These are phyloP conservation scores for Aspergillus hancockii DNA, from an alignment of 495 filamentous ascomycete genomes.

Conservation along the genomic window DNA sequence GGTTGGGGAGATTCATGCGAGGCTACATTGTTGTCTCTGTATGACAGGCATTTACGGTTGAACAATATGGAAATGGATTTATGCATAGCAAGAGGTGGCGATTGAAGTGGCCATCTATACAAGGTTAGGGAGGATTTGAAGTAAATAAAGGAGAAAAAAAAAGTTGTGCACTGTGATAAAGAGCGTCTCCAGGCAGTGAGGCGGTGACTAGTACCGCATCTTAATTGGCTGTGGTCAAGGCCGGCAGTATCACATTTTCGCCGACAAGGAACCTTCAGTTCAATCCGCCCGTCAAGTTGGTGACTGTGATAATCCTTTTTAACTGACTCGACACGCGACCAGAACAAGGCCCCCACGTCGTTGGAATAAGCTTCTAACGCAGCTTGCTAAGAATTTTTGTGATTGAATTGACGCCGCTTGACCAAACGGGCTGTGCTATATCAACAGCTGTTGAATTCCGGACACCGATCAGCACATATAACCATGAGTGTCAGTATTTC, in stretches of 20 bases:
- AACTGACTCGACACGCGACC: slow-evolving; percentile 17
- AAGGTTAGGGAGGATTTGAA: no score
- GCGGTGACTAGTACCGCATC: background rate
- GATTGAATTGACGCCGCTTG: background rate
- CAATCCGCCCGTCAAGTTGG: slow-evolving; percentile 16
- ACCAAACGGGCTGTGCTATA: background rate
- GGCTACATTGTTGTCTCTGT: background rate
- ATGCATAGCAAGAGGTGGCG: no score
- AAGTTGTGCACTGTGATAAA: no score
- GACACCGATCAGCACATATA: slow-evolving; percentile 17
- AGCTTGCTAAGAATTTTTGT: background rate
- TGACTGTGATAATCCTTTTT: slow-evolving; percentile 10
- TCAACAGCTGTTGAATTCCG: slow-evolving; percentile 1
- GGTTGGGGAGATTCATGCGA: background rate
- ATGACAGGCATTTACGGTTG: background rate
- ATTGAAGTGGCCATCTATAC: no score
- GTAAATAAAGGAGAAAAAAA: no score
- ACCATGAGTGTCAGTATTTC: slow-evolving; percentile 44
- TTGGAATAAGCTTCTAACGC: slow-evolving; percentile 11
- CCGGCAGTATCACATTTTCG: slow-evolving; percentile 41
- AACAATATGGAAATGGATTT: background rate
- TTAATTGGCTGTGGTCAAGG: slow-evolving; percentile 26
- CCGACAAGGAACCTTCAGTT: slow-evolving; percentile 11
- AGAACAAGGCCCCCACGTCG: slow-evolving; percentile 12
- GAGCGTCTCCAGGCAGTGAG: background rate